phyloP scores from a whole-genome alignment of 768 basidiomycete species.

The Leccinum imitatum region DNA sequence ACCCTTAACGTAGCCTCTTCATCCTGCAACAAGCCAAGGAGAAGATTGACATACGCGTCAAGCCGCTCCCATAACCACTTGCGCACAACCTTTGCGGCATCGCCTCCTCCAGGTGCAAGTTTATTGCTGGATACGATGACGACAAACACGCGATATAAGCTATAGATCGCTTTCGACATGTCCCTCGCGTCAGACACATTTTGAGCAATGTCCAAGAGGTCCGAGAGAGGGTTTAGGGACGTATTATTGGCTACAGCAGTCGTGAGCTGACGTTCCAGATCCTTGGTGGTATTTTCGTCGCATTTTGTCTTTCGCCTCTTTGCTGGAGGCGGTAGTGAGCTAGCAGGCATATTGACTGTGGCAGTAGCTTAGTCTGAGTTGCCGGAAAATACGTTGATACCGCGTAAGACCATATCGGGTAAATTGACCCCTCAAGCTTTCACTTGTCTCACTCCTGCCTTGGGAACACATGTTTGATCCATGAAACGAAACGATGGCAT shows the following conservation, averaged over 20 bases:
- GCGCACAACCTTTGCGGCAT: constrained; percentile 59
- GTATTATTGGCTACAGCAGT: constrained; percentile 49
- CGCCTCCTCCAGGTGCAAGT: constrained; percentile 49
- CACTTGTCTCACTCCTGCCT: neutral
- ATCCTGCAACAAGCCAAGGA: constrained; percentile 72
- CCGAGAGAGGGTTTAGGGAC: constrained; percentile 77
- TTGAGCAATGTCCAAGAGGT: constrained; percentile 63
- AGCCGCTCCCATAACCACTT: constrained; percentile 80
- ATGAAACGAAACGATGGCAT: neutral
- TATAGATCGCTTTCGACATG: constrained; percentile 76
- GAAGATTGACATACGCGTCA: constrained; percentile 64
- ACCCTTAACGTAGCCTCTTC: constrained; percentile 76
- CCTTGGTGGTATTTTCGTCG: constrained; percentile 33
- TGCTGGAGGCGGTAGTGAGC: constrained; percentile 50
- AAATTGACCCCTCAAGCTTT: constrained; percentile 1
- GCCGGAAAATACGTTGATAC: neutral
- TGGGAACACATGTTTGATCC: neutral
- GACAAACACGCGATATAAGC: constrained; percentile 77
- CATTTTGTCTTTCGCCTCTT: constrained; percentile 50
- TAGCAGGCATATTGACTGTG: constrained; percentile 28
- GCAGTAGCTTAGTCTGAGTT: neutral
- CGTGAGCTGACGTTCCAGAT: constrained; percentile 57
- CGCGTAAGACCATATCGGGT: constrained; percentile 2
- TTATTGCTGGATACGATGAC: constrained; percentile 58
- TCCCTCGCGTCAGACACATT: constrained; percentile 49